These are phyloP conservation scores for Penicillium pulvis DNA, from an alignment of 495 filamentous ascomycete species.

Conservation along the genomic window DNA sequence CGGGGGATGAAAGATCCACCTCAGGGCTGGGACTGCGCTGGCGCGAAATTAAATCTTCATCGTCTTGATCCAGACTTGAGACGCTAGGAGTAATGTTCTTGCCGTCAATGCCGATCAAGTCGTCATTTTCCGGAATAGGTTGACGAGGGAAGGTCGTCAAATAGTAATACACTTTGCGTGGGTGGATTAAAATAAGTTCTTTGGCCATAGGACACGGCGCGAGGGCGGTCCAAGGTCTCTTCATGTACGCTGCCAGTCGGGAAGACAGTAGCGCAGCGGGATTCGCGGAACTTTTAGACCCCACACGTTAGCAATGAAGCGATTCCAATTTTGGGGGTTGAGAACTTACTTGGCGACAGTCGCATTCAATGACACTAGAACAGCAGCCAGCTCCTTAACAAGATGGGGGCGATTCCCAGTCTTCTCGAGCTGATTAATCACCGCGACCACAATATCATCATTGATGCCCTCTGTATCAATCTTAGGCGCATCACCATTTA, in stretches of 20 bases:
- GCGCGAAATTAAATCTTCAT: conserved; percentile 69
- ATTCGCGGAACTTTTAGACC: conserved; percentile 77
- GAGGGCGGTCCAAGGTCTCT: conserved; percentile 80
- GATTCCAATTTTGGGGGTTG: not conserved
- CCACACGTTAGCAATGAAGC: conserved; percentile 35
- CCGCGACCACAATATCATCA: conserved; percentile 92
- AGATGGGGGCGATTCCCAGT: conserved; percentile 92
- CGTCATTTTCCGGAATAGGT: conserved; percentile 73
- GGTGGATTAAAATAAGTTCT: conserved; percentile 88
- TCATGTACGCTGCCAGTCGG: conserved; percentile 83
- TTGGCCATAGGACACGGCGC: conserved; percentile 88
- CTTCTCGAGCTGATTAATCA: conserved; percentile 87
- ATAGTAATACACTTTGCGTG: conserved; percentile 94
- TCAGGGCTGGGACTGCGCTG: conserved; percentile 86
- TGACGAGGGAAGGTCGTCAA: conserved; percentile 83
- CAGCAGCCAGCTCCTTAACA: conserved; percentile 87
- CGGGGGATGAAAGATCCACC: conserved; percentile 84
- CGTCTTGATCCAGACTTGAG: conserved; percentile 70
- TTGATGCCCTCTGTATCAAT: conserved; percentile 88
- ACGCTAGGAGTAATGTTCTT: conserved; percentile 79
- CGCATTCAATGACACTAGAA: conserved; percentile 73
- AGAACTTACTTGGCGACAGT: conserved; percentile 84
- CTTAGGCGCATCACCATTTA: conserved; percentile 55
- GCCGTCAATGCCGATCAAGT: conserved; percentile 47
- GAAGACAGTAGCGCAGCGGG: conserved; percentile 94